Percentiles rank a stretch among this genome's conserved stretches.
These are phyloP conservation scores for Thelonectria blattea DNA, from an alignment of 2,329 filamentous ascomycete genomes.

Conservation along the genomic window DNA sequence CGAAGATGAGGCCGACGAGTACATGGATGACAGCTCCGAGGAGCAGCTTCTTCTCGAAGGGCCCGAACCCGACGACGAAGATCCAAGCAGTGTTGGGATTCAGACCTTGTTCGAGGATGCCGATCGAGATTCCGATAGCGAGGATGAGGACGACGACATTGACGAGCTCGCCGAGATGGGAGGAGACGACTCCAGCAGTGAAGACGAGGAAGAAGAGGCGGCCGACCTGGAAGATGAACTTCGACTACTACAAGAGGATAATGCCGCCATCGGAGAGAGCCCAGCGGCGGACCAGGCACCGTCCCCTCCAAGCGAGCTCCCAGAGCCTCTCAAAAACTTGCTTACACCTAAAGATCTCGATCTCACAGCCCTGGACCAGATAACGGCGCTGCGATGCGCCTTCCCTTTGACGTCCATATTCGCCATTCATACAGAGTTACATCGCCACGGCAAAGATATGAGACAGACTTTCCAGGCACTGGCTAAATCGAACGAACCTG, in stretches of 20 bases:
- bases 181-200: constrained; percentile 41
- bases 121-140: constrained; percentile 23
- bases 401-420: constrained; percentile 50
- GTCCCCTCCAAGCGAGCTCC: not conserved
- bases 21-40: constrained; percentile 38
- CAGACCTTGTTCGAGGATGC: constrained; percentile 31
- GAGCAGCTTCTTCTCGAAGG: constrained; percentile 43
- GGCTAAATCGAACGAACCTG: constrained; percentile 40
- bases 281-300: constrained; percentile 17
- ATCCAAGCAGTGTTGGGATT: constrained; percentile 29
- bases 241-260: constrained; percentile 27
- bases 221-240: constrained; percentile 31
- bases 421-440: constrained; percentile 46
- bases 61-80: constrained; percentile 26
- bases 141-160: constrained; percentile 20
- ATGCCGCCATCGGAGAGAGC: constrained; percentile 35
- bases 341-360: constrained; percentile 19
- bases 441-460: constrained; percentile 43
- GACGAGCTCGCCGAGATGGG: constrained; percentile 10
- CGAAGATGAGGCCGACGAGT: constrained; percentile 49
- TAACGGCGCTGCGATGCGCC: constrained; percentile 47
- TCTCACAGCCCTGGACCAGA: constrained; percentile 40
- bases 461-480: constrained; percentile 48
- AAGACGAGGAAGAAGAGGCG: constrained; percentile 21
- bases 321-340: constrained; percentile 10